phyloP scores from a whole-genome alignment of 2,329 filamentous ascomycete species.

The Pseudogymnoascus sp. region DNA sequence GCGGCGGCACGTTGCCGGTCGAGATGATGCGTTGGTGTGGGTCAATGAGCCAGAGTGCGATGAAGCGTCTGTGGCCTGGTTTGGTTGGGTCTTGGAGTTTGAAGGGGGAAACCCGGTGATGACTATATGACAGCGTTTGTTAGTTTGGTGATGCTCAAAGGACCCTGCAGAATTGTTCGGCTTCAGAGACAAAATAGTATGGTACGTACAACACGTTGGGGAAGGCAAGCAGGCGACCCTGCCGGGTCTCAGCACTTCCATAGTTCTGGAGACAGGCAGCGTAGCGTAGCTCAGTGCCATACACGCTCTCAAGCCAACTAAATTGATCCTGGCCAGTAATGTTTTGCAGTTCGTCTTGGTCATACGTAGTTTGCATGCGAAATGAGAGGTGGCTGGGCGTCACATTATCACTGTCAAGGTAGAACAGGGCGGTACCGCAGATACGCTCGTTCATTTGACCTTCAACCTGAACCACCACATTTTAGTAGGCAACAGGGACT shows the following conservation, averaged over 20 bases:
- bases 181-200: not conserved
- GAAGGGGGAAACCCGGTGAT: constrained; percentile 45
- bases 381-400: constrained; percentile 35
- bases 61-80: constrained; percentile 46
- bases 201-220: constrained; percentile 27
- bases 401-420: constrained; percentile 42
- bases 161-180: not conserved
- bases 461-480: constrained; percentile 27
- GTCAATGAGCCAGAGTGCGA: constrained; percentile 52
- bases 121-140: constrained; percentile 18
- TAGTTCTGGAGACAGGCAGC: constrained; percentile 30
- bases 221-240: constrained; percentile 37
- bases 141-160: constrained; percentile 23
- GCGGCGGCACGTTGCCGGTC: constrained; percentile 42
- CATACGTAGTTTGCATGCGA: constrained; percentile 25
- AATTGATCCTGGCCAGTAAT: constrained; percentile 8
- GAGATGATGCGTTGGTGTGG: constrained; percentile 42
- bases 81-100: constrained; percentile 38
- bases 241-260: constrained; percentile 29
- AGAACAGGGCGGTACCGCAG: constrained; percentile 43
- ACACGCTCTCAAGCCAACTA: constrained; percentile 15
- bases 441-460: constrained; percentile 45
- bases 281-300: constrained; percentile 13
- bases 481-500: not conserved
- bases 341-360: constrained; percentile 16